Evolutionary conservation across 352 stramenopile genomes (phyloP).

Genomic region (Phytopythium cucurbitacearum): DNA sequence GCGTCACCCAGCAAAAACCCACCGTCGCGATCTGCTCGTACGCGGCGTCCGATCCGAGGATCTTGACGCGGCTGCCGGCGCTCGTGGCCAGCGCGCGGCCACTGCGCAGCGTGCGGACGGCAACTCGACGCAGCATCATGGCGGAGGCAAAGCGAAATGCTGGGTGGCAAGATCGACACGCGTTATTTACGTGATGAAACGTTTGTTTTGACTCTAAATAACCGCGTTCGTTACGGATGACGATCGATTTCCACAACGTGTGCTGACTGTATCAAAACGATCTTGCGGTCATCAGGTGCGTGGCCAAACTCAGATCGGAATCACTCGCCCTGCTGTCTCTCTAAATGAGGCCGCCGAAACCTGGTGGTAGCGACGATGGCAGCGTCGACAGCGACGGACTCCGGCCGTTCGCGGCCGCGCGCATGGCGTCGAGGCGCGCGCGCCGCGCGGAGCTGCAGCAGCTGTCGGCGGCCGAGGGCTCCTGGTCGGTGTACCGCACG

Average conservation of each 20-base stretch:
- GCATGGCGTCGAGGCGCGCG: slow-evolving; percentile 54
- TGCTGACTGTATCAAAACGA: no score
- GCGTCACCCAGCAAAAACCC: background rate
- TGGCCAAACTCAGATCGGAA: no score
- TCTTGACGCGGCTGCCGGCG: slow-evolving; percentile 60
- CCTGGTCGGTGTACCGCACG: slow-evolving; percentile 75
- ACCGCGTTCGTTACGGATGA: no score
- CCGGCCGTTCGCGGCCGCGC: slow-evolving; percentile 26
- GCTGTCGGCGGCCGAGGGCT: slow-evolving; percentile 46
- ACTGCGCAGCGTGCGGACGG: slow-evolving; percentile 16
- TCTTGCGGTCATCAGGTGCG: no score
- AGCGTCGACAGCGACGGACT: background rate
- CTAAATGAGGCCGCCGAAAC: slow-evolving; percentile 7
- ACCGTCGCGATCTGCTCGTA: slow-evolving; percentile 72
- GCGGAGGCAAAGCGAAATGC: background rate
- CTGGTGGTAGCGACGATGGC: no score
- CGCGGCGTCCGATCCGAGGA: slow-evolving; percentile 66
- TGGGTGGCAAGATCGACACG: no score
- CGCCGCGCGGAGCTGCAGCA: slow-evolving; percentile 69
- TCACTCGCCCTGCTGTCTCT: no score
- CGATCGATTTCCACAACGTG: no score
- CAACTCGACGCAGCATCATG: slow-evolving; percentile 38
- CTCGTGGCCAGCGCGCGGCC: slow-evolving; percentile 28
- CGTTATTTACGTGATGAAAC: no score
- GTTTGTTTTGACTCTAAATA: no score